Evolutionary conservation across 2,329 filamentous ascomycete genomes (phyloP), one percentile per base, ranked within the genome.

Genomic region (Diaporthe nobilis): DNA sequence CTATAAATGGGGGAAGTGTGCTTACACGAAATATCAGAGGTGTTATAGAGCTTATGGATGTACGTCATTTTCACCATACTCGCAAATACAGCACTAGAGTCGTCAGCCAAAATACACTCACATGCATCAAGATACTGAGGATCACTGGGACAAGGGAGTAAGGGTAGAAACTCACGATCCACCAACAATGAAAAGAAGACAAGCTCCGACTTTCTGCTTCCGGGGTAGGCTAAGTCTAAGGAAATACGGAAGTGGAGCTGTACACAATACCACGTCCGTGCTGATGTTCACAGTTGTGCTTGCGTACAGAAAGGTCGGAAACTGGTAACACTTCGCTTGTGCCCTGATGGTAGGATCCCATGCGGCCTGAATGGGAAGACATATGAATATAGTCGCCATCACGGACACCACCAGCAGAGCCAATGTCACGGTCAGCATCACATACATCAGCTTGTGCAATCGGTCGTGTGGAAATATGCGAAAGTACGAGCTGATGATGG

Each of bases 401-500:
- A 73, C 58, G 13, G 74, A 67, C 17, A 37, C 70, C 9, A 34
- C 12, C 28, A 75, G 57, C n/a, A 63, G 47, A n/a, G 57, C 73
- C 25, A 63, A n/a, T 25, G 73, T 75, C 13, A 72, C n/a, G n/a
- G 49, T 57, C n/a, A 75, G 15, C 31, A 72, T 58, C 9, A 10
- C 73, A 47, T 71, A 75, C 37, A 72, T 53, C 6, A 72, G 47
- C 25, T 42, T 57, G 44, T 75, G 73, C 7, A 72, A 12, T 34
- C 58, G 42, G 15, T 72, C 31, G 34, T 65, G 49, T 12, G 65
- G 57, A 17, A 75, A 72, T 53, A 75, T 75, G 57, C 73, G 73
- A 6, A 75, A 72, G 34, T 75, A 72, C 12, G 58, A 72, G 44
- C 53, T 72, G 67, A 75, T 75, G 73, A 75, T 72, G 37, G 60